Conservation (phyloP, 257 asterid species). For the Petrea volubilis region DNA sequence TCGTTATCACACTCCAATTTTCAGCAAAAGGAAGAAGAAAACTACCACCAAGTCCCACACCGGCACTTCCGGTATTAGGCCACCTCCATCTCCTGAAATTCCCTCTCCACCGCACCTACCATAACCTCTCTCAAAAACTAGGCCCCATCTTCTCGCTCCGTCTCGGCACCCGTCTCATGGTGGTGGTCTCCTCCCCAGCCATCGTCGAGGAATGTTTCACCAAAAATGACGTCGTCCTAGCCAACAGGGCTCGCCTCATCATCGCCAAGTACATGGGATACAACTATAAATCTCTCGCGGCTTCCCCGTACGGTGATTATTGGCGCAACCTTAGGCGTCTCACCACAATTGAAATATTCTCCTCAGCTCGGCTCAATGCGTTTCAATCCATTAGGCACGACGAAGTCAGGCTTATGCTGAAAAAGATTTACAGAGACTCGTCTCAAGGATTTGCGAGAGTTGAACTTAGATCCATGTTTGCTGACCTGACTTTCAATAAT, state of each 20-base stretch:
- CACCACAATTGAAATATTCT: background rate
- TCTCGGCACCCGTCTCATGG: conserved; percentile 16
- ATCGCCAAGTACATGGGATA: background rate
- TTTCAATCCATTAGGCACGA: background rate
- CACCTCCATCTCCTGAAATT: conserved; percentile 58
- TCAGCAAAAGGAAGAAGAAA: conserved; percentile 16
- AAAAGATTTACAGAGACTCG: background rate
- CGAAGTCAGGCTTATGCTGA: background rate
- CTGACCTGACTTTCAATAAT: background rate
- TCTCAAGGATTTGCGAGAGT: background rate
- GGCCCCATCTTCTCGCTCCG: conserved; percentile 46
- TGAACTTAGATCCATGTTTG: background rate
- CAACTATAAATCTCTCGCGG: background rate
- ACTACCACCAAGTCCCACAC: conserved; percentile 50
- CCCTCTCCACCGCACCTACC: conserved; percentile 44
- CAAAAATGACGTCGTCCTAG: conserved; percentile 18
- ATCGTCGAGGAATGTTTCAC: conserved; percentile 35
- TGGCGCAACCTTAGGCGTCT: conserved; percentile 19
- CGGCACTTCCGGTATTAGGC: conserved; percentile 48
- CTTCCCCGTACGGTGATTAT: background rate
- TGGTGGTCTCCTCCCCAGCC: conserved; percentile 25
- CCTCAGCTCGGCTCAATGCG: conserved; percentile 4
- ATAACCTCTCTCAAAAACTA: conserved; percentile 32
- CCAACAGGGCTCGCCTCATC: conserved; percentile 16
- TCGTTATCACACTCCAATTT: conserved; percentile 3